Conservation (phyloP, 139 green algal genomes). For the Edaphochlamys debaryana region DNA sequence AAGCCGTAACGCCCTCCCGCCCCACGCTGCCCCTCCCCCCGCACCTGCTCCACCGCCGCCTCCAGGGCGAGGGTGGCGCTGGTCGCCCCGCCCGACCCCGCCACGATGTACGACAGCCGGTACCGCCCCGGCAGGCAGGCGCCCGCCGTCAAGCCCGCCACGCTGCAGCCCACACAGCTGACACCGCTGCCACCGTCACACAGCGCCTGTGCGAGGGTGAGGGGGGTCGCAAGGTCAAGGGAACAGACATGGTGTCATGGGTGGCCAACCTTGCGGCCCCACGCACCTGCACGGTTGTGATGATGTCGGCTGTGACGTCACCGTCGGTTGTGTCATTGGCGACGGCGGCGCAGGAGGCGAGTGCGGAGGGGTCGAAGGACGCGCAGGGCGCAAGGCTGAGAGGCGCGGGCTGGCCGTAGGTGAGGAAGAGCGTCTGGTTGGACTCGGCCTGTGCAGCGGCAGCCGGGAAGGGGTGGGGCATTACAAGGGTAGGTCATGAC, state of each 20-base stretch:
- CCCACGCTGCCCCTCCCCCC: not conserved
- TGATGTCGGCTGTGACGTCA: constrained; percentile 5
- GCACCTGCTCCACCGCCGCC: not conserved
- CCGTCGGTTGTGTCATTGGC: not conserved
- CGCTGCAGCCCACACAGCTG: not conserved
- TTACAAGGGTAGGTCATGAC: too few relatives aligned
- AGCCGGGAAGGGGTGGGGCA: not conserved
- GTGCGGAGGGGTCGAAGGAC: not conserved
- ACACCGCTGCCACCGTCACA: too few relatives aligned
- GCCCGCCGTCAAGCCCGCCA: not conserved
- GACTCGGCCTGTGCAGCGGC: not conserved
- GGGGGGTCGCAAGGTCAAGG: too few relatives aligned
- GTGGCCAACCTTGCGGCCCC: too few relatives aligned
- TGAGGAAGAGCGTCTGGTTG: constrained; percentile 4
- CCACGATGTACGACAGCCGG: not conserved
- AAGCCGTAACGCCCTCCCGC: not conserved
- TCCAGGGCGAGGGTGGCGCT: not conserved
- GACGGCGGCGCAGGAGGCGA: not conserved
- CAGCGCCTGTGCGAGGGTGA: too few relatives aligned
- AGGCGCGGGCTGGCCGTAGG: not conserved
- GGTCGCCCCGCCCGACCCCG: not conserved
- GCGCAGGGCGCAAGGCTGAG: constrained; percentile 12
- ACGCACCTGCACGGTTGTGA: not conserved
- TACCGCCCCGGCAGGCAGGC: constrained; percentile 9
- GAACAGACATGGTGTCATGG: too few relatives aligned